Evolutionary conservation across 129 eudicot species (phyloP), one percentile per base, ranked within the genome.

Genomic region (Tanacetum coccineum): DNA sequence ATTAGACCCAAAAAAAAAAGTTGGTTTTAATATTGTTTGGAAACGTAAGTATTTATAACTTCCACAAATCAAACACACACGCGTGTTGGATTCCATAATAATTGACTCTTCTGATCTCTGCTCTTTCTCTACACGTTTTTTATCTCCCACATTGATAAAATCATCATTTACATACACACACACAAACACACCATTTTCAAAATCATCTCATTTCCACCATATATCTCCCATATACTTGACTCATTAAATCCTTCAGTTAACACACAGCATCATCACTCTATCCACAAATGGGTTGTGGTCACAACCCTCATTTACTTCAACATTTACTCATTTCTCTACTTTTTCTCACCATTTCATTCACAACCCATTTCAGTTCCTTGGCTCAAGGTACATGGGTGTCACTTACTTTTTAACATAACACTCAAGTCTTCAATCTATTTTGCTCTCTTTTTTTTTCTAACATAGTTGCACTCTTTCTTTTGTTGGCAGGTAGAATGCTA

Each of bases 211-310:
- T 51, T 63, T 14, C 17, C 70, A 61, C 68, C 63, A 52, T 20
- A 52, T 20, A 14, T 60, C 45, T 42, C 59, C 15, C 67, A 45
- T 4, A 63, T 45, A 59, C 74, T 42, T 52, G 66, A 53, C 76
- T 74, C 67, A 57, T 67, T 72, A 72, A 67, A 72, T 55, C 78
- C 77, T 72, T 53, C 77, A 64, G 77, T 66, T 71, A 67, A 78
- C 77, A 49, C 20, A 28, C 39, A 71, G 81, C 69, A 70, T 44
- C 64, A 39, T 15, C 62, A 40, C 62, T 49, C 79, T 57, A 67
- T 67, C 79, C 79, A 76, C 58, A 76, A 76, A 83, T 83, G 88
- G 84, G 71, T 70, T 72, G 77, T 63, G 64, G 64, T 83, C 73
- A 73, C 62, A 76, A 73, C 71, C 84, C 70, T 42, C 39, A 72